Evolutionary conservation across 2,329 filamentous ascomycete species (phyloP), one percentile per base, ranked within the genome.

Genomic region (Intubia oerlemansii): DNA sequence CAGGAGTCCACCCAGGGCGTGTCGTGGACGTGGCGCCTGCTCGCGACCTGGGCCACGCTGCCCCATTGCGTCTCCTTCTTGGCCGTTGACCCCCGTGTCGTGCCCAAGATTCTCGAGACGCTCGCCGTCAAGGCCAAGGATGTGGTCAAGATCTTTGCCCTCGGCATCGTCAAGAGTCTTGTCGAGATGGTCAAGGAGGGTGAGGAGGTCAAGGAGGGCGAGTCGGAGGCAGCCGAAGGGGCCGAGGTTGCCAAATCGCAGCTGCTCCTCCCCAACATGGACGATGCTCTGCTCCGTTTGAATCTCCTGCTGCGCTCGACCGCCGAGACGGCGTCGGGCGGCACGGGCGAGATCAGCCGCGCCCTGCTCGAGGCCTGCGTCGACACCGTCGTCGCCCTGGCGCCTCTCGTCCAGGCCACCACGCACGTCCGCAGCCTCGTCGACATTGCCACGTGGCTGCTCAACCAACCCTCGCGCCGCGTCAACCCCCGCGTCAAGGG

Each of bases 1-100:
- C 58, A 66, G 5, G 88, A 98, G 52, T 92, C 80, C 24, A 77
- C 81, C 0, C 84, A 98, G 44, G 80, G 81, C 10, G 59, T 93
- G 7, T 95, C 88, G 3, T 78, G 74, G 11, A 64, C 82, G 23
- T 62, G 93, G 35, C 72, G 74, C 36, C 57, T 98, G 5, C 69
- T 98, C 36, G 70, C 68, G 4, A 77, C 76, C 2, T 92, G 85
- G 78, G 73, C 80, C 4, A 63, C 64, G 33, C 61, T 74, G 14
- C 57, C 67, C 0, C 62, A 59, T 35, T 73, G 70, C 1, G 70
- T 73, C 1, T 44, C 71, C 6, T 79, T 88, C 40, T 58, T 98
- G 7, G 47, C 48, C 4, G 46, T 57, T 21, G 65, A 74, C 10
- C 48, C 62, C 7, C 63, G 71, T 11, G 56, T 85, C n/a, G 45